Evolutionary conservation across 2,329 filamentous ascomycete genomes (phyloP), one percentile per base, ranked within the genome.

Genomic region (Phaeosphaeria sp.): DNA sequence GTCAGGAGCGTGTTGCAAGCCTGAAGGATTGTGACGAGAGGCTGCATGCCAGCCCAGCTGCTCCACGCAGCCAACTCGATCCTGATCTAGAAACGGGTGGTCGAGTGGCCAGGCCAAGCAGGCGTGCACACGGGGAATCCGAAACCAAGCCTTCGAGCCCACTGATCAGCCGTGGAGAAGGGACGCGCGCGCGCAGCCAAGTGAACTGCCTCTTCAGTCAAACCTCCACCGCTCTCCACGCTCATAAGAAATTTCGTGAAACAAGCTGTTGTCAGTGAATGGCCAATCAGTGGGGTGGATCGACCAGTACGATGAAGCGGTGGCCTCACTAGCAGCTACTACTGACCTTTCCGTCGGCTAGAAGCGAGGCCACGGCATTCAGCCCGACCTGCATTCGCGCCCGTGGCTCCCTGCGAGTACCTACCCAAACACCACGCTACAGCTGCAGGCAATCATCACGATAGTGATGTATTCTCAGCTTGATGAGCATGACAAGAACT

Each of bases 311-410:
- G 56, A 52, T 30, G 58, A 50, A 54, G 60, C 56, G 54, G 48
- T 48, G 48, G 25, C 54, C 58, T 41, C 55, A 50, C 42, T 41
- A 41, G 54, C 17, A 60, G 58, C 56, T 56, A 51, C 53, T 55
- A 41, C 44, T 9, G 53, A 56, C 48, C 56, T 61, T 58, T 20
- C 42, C 39, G 36, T 52, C 48, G 51, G 48, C 54, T 46, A 55
- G 44, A 58, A 56, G 52, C 58, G 62, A 63, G 54, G 17, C 52
- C 44, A 48, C 59, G 42, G 33, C 54, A 58, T n/a, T n/a, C n/a
- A n/a, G n/a, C n/a, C 9, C 30, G 60, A 44, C 49, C 48, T 60
- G 55, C 47, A 58, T 52, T 54, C 46, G 54, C 56, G 53, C 58
- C 52, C 36, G 53, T 15, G n/a, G 60, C 44, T 27, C 25, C 25